A percentile compares a stretch with the other conserved stretches of the same genome.
These are phyloP conservation scores for Penicillium brasilianum DNA, from an alignment of 2,329 filamentous ascomycete species.

Conservation along the genomic window DNA sequence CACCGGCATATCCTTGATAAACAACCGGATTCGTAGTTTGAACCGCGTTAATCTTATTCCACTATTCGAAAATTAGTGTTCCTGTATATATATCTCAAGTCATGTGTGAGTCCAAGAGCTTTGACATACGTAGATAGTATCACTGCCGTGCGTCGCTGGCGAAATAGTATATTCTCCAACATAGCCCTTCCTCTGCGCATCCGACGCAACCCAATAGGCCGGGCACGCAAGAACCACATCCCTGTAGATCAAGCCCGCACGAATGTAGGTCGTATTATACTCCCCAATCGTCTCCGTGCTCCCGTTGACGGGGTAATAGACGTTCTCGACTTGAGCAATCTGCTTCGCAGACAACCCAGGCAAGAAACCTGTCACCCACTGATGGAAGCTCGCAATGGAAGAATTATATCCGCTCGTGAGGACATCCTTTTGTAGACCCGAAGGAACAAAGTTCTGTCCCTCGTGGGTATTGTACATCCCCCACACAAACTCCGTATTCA, in stretches of 20 bases:
- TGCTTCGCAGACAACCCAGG: slow-evolving; percentile 53
- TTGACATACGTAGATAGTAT: slow-evolving; percentile 59
- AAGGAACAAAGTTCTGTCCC: slow-evolving; percentile 65
- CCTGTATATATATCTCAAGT: neutral
- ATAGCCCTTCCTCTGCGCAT: slow-evolving; percentile 55
- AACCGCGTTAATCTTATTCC: slow-evolving; percentile 60
- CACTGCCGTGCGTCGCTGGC: slow-evolving; percentile 64
- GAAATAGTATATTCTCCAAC: slow-evolving; percentile 64
- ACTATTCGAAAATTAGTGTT: slow-evolving; percentile 43
- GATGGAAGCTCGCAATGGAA: slow-evolving; percentile 55
- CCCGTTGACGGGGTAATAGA: slow-evolving; percentile 57
- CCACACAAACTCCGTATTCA: slow-evolving; percentile 56
- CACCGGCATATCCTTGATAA: slow-evolving; percentile 63
- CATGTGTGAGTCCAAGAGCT: neutral
- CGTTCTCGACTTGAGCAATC: slow-evolving; percentile 44
- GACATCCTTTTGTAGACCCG: slow-evolving; percentile 49
- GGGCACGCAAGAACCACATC: slow-evolving; percentile 66
- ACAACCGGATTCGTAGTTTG: slow-evolving; percentile 59
- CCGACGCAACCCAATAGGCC: slow-evolving; percentile 60
- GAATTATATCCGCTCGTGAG: slow-evolving; percentile 56
- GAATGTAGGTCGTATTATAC: slow-evolving; percentile 58
- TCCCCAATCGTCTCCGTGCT: slow-evolving; percentile 52
- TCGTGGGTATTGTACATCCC: slow-evolving; percentile 68
- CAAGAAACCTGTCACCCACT: slow-evolving; percentile 61
- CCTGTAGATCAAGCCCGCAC: slow-evolving; percentile 63